Evolutionary conservation across 2,329 filamentous ascomycete genomes (phyloP), one percentile per base, ranked within the genome.

Genomic region (Rhinocladiella mackenziei): DNA sequence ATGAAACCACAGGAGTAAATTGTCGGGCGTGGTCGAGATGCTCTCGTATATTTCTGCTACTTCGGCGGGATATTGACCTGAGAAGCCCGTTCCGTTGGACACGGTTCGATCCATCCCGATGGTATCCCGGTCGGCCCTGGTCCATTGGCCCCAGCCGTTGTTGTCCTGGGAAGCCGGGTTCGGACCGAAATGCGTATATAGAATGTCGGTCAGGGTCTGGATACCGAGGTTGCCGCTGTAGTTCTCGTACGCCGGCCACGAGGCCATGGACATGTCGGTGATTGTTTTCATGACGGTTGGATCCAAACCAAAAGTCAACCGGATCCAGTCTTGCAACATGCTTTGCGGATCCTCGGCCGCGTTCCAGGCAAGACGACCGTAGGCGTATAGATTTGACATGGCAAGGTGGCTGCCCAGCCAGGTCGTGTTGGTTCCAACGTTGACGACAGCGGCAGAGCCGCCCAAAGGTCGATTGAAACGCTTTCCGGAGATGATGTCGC

Each of bases 61-160:
- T 47, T 82, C 76, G 0, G 71, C 54, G 0, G 81, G 80, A 56
- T 86, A 87, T 55, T 85, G 80, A 0, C 80, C 80, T 0, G 81
- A 66, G 50, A 73, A 80, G 0, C 78, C 77, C 0, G 83, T 86
- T 7, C 83, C 83, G 40, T 83, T 86, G 47, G 65, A 68, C 0
- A 83, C 76, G 0, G 83, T 86, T 8, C 83, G 74, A 55, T 86
- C 83, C 82, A 86, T 86, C 1, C 83, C 83, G 42, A 86, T 77
- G 3, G 68, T 69, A 14, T 66, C 54, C 0, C 60, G 58, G 48
- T 84, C 77, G 0, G 82, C 82, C 3, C 83, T 75, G 0, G 82
- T 85, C 81, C 83, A 86, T 58, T 84, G 81, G 7, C 83, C 82
- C 79, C 79, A 86, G 2, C 75, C 74, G 53, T 84, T 86, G 55